Conservation (phyloP, 1,284 basidiomycete species). For the Gastroboletus turbinatus region DNA sequence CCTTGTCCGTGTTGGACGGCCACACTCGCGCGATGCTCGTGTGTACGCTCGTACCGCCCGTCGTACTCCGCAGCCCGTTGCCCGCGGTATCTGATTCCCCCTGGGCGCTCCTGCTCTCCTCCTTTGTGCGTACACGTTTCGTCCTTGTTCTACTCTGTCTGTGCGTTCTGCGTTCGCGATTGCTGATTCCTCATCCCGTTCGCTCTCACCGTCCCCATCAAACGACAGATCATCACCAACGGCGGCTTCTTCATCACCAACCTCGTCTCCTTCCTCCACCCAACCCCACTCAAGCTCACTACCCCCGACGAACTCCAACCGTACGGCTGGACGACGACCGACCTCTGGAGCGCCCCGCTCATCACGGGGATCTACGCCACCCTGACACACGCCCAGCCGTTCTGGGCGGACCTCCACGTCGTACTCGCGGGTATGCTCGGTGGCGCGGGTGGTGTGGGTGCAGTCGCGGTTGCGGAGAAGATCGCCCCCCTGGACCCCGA, state of each 20-base stretch:
- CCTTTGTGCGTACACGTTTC: conserved; percentile 48
- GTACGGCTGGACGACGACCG: conserved; percentile 73
- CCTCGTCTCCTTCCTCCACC: conserved; percentile 66
- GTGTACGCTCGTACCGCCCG: conserved; percentile 66
- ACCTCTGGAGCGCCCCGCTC: conserved; percentile 74
- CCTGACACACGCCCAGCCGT: conserved; percentile 75
- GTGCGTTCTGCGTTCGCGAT: not conserved
- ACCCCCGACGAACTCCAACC: conserved; percentile 69
- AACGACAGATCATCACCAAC: conserved; percentile 60
- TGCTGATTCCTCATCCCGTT: not conserved
- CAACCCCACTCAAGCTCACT: conserved; percentile 57
- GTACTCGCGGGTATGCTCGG: conserved; percentile 45
- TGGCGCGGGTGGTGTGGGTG: not conserved
- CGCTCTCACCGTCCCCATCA: not conserved
- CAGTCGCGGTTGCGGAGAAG: conserved; percentile 2
- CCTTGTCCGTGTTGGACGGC: conserved; percentile 64
- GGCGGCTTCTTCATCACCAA: conserved; percentile 72
- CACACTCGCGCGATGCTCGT: conserved; percentile 69
- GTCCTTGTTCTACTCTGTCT: not conserved
- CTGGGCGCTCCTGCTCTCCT: conserved; percentile 67
- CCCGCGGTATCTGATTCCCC: conserved; percentile 56
- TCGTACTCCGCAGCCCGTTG: conserved; percentile 52
- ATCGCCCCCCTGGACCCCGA: conserved; percentile 56
- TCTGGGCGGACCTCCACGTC: conserved; percentile 63
- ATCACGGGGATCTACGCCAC: conserved; percentile 69